Evolutionary conservation across 2,329 filamentous ascomycete genomes (phyloP), one percentile per base, ranked within the genome.

Genomic region (Samsoniella hepiali): DNA sequence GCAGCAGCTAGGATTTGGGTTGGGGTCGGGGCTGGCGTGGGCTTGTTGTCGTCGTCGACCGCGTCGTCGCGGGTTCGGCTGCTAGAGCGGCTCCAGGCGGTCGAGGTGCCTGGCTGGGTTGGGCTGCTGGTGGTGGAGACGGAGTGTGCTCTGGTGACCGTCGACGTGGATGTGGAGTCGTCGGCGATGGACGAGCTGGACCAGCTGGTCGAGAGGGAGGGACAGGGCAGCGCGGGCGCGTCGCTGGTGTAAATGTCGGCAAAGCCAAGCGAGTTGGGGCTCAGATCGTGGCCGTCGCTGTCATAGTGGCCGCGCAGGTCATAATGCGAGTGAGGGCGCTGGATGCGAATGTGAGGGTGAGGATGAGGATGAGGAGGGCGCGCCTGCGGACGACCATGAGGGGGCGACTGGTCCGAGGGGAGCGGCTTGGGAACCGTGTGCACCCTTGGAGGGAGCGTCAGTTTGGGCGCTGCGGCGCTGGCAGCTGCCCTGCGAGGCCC

Each of bases 61-160:
- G 36, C 57, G 38, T 60, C 54, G 62, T 63, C 55, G 55, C 62
- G 62, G 31, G 62, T 58, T 58, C 31, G 36, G 47, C 58, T 62
- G 53, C 63, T 62, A n/a, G 51, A 50, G 36, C 63, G 58, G 51
- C 58, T 62, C 53, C 63, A 62, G 45, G 58, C 34, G 58, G 63
- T 42, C 34, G 63, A 60, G 22, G 58, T 61, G 51, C 58, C 53
- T 36, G 58, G 63, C 54, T 63, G 62, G 62, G 29, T 56, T 56
- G 62, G 40, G 64, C 62, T 62, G 65, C 42, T 56, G 58, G 36
- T 51, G 51, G 62, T 51, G 65, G 42, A 50, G 53, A 64, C 61
- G 64, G 65, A 58, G 64, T 60, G 64, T 17, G 47, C 49, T 59
- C 55, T 57, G 47, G 59, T 49, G 47, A 55, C 38, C 53, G 38